Evolutionary conservation across 345 rosid species (phyloP), one percentile per base, ranked within the genome.

Genomic region (Pseudoturritis turrita): DNA sequence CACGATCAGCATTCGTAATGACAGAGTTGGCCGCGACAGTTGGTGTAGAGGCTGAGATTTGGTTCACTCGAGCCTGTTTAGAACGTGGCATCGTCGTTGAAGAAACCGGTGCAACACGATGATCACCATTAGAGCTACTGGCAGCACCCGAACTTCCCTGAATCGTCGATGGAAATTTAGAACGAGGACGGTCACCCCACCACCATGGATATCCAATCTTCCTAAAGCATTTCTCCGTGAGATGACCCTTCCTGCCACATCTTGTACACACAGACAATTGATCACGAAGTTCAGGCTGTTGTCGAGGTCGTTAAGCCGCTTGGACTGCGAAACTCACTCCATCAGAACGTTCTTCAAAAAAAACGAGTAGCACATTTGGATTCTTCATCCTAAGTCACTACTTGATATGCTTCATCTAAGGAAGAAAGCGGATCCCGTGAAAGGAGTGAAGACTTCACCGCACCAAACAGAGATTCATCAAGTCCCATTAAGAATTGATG

Each of bases 261-360:
- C 3, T n/a, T 0, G 6, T 0, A 1, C 58, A 52, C 1, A 50
- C 4, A 2, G 55, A 10, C 0, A 8, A 11, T 0, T 31, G 55
- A 6, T 52, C 18, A 0, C 19, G 10, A 0, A 3, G 0, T 0
- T 26, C 6, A 3, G 0, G 0, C 2, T 17, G 53, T 21, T 19
- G 28, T 0, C 12, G 5, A 1, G 28, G 4, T 2, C n/a, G 29
- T 0, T 15, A 0, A 0, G 31, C 0, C 0, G 12, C 0, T 2
- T 26, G 57, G 1, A 52, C 57, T 0, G 35, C 57, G 7, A 52
- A 52, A 3, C 35, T 51, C 0, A 0, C 33, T 0, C 10, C 17
- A 0, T 28, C 37, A 0, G 1, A 3, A 0, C 13, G 6, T 7
- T 28, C 58, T 7, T 53, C 21, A 0, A 26, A 0, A 0, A 8